Evolutionary conservation across 2,329 filamentous ascomycete species (phyloP).

Genomic region (Colletotrichum liriopes): DNA sequence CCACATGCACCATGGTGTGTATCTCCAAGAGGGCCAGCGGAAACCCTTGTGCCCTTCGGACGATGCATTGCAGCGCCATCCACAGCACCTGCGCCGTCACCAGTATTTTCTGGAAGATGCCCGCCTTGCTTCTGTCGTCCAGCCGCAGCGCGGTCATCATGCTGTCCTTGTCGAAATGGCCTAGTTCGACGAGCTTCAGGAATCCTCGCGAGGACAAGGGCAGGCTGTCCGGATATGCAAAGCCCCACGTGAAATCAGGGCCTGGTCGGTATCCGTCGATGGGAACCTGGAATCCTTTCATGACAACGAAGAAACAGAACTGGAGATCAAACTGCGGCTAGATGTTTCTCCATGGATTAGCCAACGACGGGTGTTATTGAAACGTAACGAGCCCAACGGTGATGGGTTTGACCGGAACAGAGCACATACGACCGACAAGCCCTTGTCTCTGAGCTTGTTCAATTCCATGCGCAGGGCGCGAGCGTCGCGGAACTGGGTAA

Average conservation of each 20-base stretch:
- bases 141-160: conserved; percentile 44
- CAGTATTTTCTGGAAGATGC: conserved; percentile 53
- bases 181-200: conserved; percentile 25
- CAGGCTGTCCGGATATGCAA: conserved; percentile 19
- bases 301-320: conserved; percentile 51
- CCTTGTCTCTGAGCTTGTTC: not conserved
- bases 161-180: not conserved
- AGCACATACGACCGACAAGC: not conserved
- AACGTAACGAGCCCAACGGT: rapidly evolving
- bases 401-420: not conserved
- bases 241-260: not conserved
- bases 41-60: conserved; percentile 50
- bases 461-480: no score
- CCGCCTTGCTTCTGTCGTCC: conserved; percentile 56
- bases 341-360: not conserved
- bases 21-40: conserved; percentile 57
- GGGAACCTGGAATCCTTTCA: conserved; percentile 48
- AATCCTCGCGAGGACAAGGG: conserved; percentile 27
- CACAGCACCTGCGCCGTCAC: conserved; percentile 42
- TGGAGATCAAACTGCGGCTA: conserved; percentile 34
- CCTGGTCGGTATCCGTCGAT: not conserved
- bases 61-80: conserved; percentile 52
- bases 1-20: conserved; percentile 51
- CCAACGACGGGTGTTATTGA: not conserved
- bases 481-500: no score